Conservation (phyloP, 2,329 filamentous ascomycete genomes). For the Botrytis porri region DNA sequence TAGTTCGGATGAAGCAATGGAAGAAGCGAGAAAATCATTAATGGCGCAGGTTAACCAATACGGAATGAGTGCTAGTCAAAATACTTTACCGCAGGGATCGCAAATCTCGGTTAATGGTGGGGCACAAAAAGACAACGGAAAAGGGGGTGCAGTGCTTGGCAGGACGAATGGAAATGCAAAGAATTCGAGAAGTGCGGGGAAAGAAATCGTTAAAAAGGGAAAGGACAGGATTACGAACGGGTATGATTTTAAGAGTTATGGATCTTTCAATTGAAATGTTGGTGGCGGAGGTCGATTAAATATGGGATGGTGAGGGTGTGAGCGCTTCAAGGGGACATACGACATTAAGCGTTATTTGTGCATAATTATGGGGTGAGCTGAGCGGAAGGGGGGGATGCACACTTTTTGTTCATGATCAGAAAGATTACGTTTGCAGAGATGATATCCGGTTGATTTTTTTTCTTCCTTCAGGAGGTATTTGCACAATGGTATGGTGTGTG, state of each 20-base stretch:
- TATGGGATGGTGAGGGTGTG: not conserved
- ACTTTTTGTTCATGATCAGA: not conserved
- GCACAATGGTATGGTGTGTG: not conserved
- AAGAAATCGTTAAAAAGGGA: constrained; percentile 16
- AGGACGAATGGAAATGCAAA: constrained; percentile 6
- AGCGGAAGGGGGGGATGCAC: not conserved
- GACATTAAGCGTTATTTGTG: not conserved
- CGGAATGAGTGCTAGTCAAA: not conserved
- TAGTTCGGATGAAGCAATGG: not conserved
- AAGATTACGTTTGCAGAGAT: not conserved
- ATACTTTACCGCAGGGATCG: not conserved
- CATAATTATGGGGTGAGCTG: not conserved
- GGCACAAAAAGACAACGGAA: not conserved
- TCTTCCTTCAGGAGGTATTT: not conserved
- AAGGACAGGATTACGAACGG: constrained; percentile 17
- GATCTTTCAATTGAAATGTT: constrained; percentile 2
- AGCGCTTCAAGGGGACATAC: not conserved
- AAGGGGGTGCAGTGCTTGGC: not conserved
- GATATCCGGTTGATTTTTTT: constrained; percentile 5
- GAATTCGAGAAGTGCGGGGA: constrained; percentile 17
- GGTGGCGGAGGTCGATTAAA: not conserved
- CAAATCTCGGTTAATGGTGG: constrained; percentile 12
- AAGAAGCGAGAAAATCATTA: constrained; percentile 5
- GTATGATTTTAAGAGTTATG: constrained; percentile 16
- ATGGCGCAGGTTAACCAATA: constrained; percentile 3